phyloP scores from a whole-genome alignment of 139 green algal species.

The Zygnema circumcarinatum region DNA sequence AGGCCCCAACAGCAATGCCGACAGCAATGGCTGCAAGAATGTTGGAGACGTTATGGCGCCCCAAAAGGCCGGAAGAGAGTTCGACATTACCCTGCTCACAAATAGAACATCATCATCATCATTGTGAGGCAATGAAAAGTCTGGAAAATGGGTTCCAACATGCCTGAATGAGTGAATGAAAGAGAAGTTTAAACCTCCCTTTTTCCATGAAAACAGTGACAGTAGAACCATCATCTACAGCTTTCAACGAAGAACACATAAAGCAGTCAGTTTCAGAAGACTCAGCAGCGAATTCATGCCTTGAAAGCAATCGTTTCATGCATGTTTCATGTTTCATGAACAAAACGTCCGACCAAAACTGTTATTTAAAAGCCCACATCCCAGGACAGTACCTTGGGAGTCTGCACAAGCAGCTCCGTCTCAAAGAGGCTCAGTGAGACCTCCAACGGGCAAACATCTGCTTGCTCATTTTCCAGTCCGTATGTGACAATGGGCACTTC shows the following conservation, averaged over 20 bases:
- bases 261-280: too few relatives aligned
- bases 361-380: too few relatives aligned
- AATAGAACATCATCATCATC: neutral
- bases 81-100: conserved; percentile 38
- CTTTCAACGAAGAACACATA: too few relatives aligned
- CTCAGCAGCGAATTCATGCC: too few relatives aligned
- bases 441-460: conserved; percentile 72
- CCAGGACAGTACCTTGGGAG: conserved; percentile 43
- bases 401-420: conserved; percentile 57
- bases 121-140: neutral
- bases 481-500: conserved; percentile 63
- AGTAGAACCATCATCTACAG: too few relatives aligned
- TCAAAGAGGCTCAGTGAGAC: conserved; percentile 56
- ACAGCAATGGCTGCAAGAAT: conserved; percentile 88
- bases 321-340: too few relatives aligned
- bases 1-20: conserved; percentile 79
- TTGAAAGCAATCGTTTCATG: too few relatives aligned
- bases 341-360: too few relatives aligned
- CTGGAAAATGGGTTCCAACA: neutral
- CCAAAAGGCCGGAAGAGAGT: conserved; percentile 56
- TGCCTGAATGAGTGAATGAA: too few relatives aligned
- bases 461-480: conserved; percentile 64
- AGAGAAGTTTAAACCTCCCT: too few relatives aligned
- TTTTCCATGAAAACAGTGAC: too few relatives aligned
- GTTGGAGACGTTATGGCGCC: conserved; percentile 87